A percentile compares a stretch with the other conserved stretches of the same genome.
Conservation (phyloP, 1,284 basidiomycete genomes). For the Rhodofomes roseus region DNA sequence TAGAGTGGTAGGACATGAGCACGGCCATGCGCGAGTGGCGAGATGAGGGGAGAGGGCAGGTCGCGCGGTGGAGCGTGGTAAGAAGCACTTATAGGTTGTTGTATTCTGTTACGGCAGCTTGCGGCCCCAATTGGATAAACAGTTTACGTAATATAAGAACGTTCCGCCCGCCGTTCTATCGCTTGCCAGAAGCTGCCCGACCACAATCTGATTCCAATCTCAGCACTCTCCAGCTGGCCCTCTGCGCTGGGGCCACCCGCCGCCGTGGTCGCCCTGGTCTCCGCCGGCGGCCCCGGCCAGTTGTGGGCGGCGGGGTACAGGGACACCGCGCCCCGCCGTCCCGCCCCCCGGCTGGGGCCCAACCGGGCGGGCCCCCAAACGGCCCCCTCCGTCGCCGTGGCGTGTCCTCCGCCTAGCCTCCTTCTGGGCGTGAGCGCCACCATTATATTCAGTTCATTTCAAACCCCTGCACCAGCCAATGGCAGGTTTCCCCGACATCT, state of each 20-base stretch:
- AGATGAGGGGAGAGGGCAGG: slow-evolving; percentile 17
- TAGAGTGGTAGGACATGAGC: slow-evolving; percentile 18
- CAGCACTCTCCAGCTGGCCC: background rate
- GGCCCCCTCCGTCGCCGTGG: background rate
- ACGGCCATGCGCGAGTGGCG: slow-evolving; percentile 11
- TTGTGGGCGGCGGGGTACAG: too few relatives aligned
- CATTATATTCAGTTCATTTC: background rate
- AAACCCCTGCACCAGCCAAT: slow-evolving; percentile 6
- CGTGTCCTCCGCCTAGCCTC: slow-evolving; percentile 3
- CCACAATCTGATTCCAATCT: slow-evolving; percentile 23
- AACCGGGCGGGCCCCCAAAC: background rate
- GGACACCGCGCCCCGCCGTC: background rate
- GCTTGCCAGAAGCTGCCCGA: slow-evolving; percentile 9
- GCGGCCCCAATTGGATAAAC: slow-evolving; percentile 25
- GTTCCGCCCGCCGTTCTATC: slow-evolving; percentile 19
- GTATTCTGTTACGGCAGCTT: slow-evolving; percentile 26
- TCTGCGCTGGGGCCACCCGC: slow-evolving; percentile 1
- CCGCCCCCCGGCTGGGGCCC: background rate
- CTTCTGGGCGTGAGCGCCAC: background rate
- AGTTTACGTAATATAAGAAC: slow-evolving; percentile 22
- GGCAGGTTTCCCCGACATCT: slow-evolving; percentile 10
- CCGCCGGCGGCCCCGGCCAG: background rate
- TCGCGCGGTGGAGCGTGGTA: slow-evolving; percentile 21
- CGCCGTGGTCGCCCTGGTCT: background rate
- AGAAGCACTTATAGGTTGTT: slow-evolving; percentile 24